A percentile compares a stretch with the other conserved stretches of the same genome.
Conservation (phyloP, 495 filamentous ascomycete species). For the Podospora tetraspora region DNA sequence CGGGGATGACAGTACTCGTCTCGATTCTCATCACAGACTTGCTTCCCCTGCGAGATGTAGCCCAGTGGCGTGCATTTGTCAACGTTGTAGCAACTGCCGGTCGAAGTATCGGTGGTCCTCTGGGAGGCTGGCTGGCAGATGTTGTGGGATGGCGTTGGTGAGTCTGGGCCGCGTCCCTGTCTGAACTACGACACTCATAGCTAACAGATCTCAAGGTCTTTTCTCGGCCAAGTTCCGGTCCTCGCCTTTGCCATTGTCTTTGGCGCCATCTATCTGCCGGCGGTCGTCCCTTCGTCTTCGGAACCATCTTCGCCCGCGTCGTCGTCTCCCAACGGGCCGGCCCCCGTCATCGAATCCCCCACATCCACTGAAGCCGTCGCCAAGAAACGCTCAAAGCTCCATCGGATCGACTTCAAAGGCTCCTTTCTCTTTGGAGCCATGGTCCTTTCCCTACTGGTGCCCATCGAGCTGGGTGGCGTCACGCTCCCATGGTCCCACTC, state of each 20-base stretch:
- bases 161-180: background rate
- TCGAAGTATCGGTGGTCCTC: conserved; percentile 57
- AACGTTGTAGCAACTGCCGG: conserved; percentile 61
- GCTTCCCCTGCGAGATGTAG: conserved; percentile 61
- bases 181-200: too few relatives aligned
- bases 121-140: conserved; percentile 61
- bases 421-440: conserved; percentile 44
- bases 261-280: conserved; percentile 40
- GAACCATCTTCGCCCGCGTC: background rate
- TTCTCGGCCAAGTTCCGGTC: conserved; percentile 54
- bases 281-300: background rate
- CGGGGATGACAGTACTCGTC: conserved; percentile 53
- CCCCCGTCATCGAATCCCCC: conserved; percentile 5
- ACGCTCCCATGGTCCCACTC: conserved; percentile 53
- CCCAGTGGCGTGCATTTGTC: conserved; percentile 59
- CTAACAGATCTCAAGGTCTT: conserved; percentile 45
- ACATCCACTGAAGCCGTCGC: conserved; percentile 1
- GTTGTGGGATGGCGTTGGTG: conserved; percentile 64
- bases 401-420: conserved; percentile 57
- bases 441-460: conserved; percentile 46
- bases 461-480: conserved; percentile 57
- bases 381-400: conserved; percentile 27
- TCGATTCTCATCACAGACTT: conserved; percentile 62
- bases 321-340: too few relatives aligned
- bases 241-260: conserved; percentile 51